These are phyloP conservation scores for Aquilaria agallochum DNA, from an alignment of 441 rosid genomes.

Conservation along the genomic window DNA sequence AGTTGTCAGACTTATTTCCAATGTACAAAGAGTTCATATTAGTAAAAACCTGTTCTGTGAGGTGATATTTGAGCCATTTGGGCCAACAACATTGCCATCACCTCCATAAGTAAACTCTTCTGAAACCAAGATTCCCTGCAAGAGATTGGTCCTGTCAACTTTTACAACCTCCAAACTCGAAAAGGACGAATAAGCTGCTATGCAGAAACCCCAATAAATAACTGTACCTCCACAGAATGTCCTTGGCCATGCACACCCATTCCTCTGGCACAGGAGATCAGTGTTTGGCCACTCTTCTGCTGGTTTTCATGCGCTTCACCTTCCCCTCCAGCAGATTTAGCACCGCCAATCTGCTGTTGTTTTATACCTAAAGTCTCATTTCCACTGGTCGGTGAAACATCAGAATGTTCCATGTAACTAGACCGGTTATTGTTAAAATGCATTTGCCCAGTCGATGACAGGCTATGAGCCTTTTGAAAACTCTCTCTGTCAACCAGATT, in stretches of 20 bases:
- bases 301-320: slow-evolving; percentile 12
- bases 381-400: slow-evolving; percentile 15
- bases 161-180: background rate
- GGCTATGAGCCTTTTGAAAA: slow-evolving; percentile 11
- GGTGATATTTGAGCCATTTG: slow-evolving; percentile 19
- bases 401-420: slow-evolving; percentile 17
- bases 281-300: slow-evolving; percentile 14
- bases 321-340: slow-evolving; percentile 10
- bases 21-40: slow-evolving; percentile 3
- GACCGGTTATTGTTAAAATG: slow-evolving; percentile 13
- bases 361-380: slow-evolving; percentile 15
- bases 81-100: slow-evolving; percentile 18
- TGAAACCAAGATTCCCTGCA: slow-evolving; percentile 24
- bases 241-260: slow-evolving; percentile 23
- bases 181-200: background rate
- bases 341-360: slow-evolving; percentile 9
- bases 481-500: slow-evolving; percentile 12
- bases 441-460: slow-evolving; percentile 15
- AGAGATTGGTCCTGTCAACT: slow-evolving; percentile 3
- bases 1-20: background rate
- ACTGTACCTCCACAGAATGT: slow-evolving; percentile 23
- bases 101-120: slow-evolving; percentile 23
- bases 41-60: slow-evolving; percentile 26
- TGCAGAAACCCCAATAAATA: slow-evolving; percentile 22
- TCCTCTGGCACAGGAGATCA: slow-evolving; percentile 17